These are phyloP conservation scores for Closterium sp. DNA, from an alignment of 139 green algal species.

Conservation along the genomic window DNA sequence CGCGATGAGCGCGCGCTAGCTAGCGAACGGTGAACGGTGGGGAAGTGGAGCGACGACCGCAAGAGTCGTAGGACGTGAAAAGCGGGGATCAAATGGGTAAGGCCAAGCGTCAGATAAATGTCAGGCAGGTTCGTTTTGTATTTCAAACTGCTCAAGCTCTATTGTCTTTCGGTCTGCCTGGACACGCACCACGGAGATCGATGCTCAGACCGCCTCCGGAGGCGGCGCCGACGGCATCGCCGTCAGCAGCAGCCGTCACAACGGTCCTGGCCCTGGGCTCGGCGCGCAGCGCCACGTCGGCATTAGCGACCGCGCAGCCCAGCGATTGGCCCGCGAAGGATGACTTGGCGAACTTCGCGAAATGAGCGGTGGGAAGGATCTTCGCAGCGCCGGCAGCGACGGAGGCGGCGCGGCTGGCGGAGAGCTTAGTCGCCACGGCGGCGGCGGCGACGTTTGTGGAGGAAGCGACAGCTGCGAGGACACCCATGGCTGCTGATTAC, in stretches of 20 bases:
- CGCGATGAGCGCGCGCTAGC: conserved; percentile 95
- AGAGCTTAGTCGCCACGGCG: background rate
- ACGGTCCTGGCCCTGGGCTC: background rate
- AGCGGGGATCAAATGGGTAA: no score
- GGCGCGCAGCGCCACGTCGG: background rate
- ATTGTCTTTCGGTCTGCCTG: background rate
- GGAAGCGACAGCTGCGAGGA: background rate
- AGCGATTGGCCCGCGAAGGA: background rate
- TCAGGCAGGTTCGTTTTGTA: no score
- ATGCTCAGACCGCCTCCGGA: background rate
- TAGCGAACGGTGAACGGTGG: no score
- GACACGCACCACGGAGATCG: conserved; percentile 12
- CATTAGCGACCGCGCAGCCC: background rate
- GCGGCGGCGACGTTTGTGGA: background rate
- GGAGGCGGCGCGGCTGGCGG: background rate
- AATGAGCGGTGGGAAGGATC: background rate
- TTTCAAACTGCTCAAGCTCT: no score
- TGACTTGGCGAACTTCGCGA: background rate
- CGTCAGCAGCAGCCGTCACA: background rate
- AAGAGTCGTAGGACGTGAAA: no score
- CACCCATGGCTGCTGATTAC: background rate
- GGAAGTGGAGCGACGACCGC: no score
- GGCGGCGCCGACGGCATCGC: background rate
- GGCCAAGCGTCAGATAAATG: no score
- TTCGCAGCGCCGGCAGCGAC: background rate